A percentile compares a stretch with the other conserved stretches of the same genome.
Evolutionary conservation across 495 filamentous ascomycete species (phyloP).

Genomic region (Durotheca rogersii): DNA sequence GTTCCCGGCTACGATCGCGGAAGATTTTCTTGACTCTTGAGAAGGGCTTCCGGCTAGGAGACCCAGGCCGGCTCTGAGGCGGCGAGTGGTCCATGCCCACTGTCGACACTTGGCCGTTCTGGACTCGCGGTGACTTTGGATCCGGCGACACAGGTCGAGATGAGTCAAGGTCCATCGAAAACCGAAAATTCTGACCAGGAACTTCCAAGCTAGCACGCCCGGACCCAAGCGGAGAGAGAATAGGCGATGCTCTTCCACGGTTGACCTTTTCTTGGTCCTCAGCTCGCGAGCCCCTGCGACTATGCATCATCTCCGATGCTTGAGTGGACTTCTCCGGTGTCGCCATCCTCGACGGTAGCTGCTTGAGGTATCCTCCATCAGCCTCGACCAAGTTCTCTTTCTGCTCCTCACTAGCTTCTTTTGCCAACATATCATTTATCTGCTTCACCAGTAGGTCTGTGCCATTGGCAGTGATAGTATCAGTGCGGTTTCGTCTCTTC

Average conservation of each 20-base stretch:
- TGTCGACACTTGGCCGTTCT: conserved; percentile 33
- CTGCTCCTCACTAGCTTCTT: conserved; percentile 47
- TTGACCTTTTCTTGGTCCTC: conserved; percentile 31
- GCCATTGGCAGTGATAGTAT: conserved; percentile 42
- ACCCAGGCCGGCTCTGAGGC: conserved; percentile 41
- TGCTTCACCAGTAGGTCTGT: conserved; percentile 64
- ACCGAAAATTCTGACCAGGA: conserved; percentile 31
- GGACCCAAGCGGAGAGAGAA: conserved; percentile 23
- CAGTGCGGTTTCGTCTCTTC: conserved; percentile 37
- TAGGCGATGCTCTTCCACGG: conserved; percentile 20
- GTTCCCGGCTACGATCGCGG: conserved; percentile 46
- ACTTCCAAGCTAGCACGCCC: conserved; percentile 47
- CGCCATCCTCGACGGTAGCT: conserved; percentile 26
- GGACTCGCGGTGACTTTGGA: conserved; percentile 32
- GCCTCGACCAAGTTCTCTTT: conserved; percentile 32
- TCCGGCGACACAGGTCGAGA: conserved; percentile 45
- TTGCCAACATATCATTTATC: conserved; percentile 64
- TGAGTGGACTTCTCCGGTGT: conserved; percentile 38
- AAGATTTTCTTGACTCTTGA: conserved; percentile 50
- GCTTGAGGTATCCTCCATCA: conserved; percentile 34
- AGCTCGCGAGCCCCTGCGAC: conserved; percentile 34
- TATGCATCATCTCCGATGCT: conserved; percentile 23
- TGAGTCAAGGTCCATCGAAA: conserved; percentile 45
- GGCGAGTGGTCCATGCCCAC: conserved; percentile 50
- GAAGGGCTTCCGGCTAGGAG: conserved; percentile 47